Evolutionary conservation across 2,329 filamentous ascomycete species (phyloP), one percentile per base, ranked within the genome.

Genomic region (Xylariaceae sp.): DNA sequence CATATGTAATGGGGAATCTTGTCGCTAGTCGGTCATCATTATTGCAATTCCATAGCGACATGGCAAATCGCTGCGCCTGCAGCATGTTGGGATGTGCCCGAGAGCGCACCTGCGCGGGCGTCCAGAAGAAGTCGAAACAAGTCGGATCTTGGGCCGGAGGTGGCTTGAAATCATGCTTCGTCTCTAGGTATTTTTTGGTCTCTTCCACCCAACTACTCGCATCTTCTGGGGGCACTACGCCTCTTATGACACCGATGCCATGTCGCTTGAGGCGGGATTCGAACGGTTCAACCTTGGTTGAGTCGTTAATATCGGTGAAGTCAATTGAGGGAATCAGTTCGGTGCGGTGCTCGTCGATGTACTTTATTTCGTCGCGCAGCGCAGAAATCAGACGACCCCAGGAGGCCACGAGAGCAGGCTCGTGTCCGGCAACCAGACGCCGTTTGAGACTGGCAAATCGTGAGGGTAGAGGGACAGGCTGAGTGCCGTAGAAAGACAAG

Each of bases 121-220:
- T 87, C 88, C 87, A 90, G 75, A 89, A 90, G 66, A 90, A 82
- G 72, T 90, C 87, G 73, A 87, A 90, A 48, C 89, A 89, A 1
- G 87, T 85, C 4, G 87, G 87, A 36, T 87, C 84, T 64, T 86
- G 82, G 0, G 80, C 77, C 0, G 82, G 82, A 24, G 86, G 87
- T 44, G 80, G 82, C 70, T 78, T 81, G 65, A 78, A 77, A 56
- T 76, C 71, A 58, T 77, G 73, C 65, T 77, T 75, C 17, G 78
- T 79, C 48, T 78, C 75, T 39, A 86, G 79, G 68, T 90, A 90
- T 37, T 80, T 76, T 62, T 82, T 78, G 9, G 85, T 65, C 65
- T 86, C 80, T 43, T 79, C 76, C 65, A 89, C 87, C 70, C 83
- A 83, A 23, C 74, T 74, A 53, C 84, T 76, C 9, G 86, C 86